Evolutionary conservation across 495 filamentous ascomycete species (phyloP).

Genomic region (Talaromyces proteolyticus): DNA sequence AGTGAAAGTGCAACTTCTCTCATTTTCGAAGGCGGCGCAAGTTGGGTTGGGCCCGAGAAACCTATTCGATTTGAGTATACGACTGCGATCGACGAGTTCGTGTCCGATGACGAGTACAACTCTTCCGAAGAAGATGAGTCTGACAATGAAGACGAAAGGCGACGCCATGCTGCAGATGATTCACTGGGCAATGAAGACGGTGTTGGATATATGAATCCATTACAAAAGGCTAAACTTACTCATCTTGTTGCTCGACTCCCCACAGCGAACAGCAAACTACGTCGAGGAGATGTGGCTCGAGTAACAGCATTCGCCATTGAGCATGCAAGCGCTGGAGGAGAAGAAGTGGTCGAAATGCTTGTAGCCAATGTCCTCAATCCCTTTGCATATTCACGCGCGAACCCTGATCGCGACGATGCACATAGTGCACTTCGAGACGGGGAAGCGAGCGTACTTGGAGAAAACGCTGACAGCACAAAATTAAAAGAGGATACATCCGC

Average conservation of each 20-base stretch:
- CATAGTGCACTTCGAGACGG: conserved; percentile 33
- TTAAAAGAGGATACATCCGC: conserved; percentile 59
- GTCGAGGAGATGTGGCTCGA: conserved; percentile 81
- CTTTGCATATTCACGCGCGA: conserved; percentile 55
- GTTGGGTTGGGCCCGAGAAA: conserved; percentile 65
- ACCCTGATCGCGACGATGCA: conserved; percentile 48
- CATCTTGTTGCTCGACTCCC: conserved; percentile 78
- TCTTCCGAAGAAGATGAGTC: conserved; percentile 85
- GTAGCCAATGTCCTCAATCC: conserved; percentile 73
- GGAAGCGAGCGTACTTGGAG: conserved; percentile 26
- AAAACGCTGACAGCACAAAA: conserved; percentile 27
- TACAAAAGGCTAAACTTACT: conserved; percentile 77
- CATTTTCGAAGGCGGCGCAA: conserved; percentile 65
- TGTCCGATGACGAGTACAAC: conserved; percentile 78
- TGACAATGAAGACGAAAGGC: conserved; percentile 61
- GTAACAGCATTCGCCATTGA: conserved; percentile 87
- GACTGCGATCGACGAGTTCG: conserved; percentile 67
- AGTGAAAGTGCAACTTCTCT: conserved; percentile 17
- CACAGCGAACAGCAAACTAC: conserved; percentile 63
- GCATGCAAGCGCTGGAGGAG: conserved; percentile 70
- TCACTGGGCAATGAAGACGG: conserved; percentile 39
- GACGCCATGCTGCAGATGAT: conserved; percentile 47
- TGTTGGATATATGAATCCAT: conserved; percentile 71
- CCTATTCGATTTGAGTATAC: conserved; percentile 67
- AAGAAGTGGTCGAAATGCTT: conserved; percentile 87